phyloP scores from a whole-genome alignment of 164 flowering plant genomes.

The Platanus orientalis region DNA sequence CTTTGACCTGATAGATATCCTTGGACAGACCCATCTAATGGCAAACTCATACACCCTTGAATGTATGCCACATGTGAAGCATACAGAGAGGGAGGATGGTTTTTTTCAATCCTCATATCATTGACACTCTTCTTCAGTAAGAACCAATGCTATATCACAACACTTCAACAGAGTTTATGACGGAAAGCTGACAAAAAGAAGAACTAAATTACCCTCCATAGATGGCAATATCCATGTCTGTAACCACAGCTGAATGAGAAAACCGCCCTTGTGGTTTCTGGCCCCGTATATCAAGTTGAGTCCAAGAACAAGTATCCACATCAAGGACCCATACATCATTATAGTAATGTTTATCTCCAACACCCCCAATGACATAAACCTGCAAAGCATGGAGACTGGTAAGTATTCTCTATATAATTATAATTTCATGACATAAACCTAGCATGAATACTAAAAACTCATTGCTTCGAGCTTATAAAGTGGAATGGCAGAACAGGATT shows the following conservation, averaged over 20 bases:
- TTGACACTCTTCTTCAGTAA: not conserved
- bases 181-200: not conserved
- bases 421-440: too few species aligned
- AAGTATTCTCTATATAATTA: not conserved
- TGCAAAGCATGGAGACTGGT: constrained; percentile 18
- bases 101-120: not conserved
- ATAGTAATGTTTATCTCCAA: constrained; percentile 82
- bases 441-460: too few species aligned
- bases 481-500: too few species aligned
- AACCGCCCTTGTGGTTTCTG: constrained; percentile 91
- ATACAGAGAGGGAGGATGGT: too few species aligned
- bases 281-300: constrained; percentile 54
- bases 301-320: constrained; percentile 54
- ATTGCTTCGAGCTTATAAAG: too few species aligned
- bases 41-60: not conserved
- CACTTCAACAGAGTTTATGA: not conserved
- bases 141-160: not conserved
- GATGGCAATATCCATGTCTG: constrained; percentile 58
- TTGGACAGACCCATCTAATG: not conserved
- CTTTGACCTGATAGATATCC: not conserved
- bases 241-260: constrained; percentile 78
- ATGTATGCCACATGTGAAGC: too few species aligned
- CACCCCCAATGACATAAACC: constrained; percentile 89
- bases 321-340: constrained; percentile 89
- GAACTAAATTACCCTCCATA: constrained; percentile 77